Base-by-base conservation (phyloP, 2,329 filamentous ascomycete species). In the Cladosporium phlei region DNA sequence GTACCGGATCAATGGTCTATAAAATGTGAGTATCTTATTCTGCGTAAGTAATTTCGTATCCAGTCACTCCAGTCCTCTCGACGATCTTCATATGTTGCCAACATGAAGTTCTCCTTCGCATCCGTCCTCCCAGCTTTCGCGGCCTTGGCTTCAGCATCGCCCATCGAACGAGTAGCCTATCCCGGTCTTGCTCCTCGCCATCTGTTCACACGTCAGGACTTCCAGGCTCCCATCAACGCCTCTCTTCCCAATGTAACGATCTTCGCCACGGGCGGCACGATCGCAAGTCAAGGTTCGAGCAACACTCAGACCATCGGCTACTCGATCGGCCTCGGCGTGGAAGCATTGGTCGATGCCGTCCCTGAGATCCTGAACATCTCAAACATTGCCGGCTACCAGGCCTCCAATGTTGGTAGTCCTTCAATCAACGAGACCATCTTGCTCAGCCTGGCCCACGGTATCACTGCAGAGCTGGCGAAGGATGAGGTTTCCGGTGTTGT, bases 241-340 rank as follows among this genome's bases (percentile, higher is more conserved):
- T 69, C 65, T 25, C 67, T 78, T 0, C 76, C 75, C 8, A 79
- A 78, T 55, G 65, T 80, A 42, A 79, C 75, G 49, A 76, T 80
- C 51, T 78, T 76, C 52, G 73, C 72, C 5, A 78, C 74, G 5
- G 78, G 78, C 12, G 79, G 78, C 27, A 82, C 78, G 8, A 82
- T 82, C 38, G 78, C 78, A 11, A 76, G 75, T 2, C 69, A 71
- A 49, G 73, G 71, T 1, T 61, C 59, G n/a, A 71, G 67, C 28
- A 70, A 69, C 19, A 71, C 69, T 14, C 71, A 76, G 51, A 84
- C 68, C 19, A 78, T 70, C 2, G 74, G 74, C 48, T 84, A 83
- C 58, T 61, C 72, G 62, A 38, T 78, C 62, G 56, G 67, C 53
- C 63, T 79, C 6, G 72, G 74, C 4, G 70, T 79, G 6, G 65